Evolutionary conservation across 177 flowering plant species (phyloP), one percentile per base, ranked within the genome.

Genomic region (Vitis hybrid): DNA sequence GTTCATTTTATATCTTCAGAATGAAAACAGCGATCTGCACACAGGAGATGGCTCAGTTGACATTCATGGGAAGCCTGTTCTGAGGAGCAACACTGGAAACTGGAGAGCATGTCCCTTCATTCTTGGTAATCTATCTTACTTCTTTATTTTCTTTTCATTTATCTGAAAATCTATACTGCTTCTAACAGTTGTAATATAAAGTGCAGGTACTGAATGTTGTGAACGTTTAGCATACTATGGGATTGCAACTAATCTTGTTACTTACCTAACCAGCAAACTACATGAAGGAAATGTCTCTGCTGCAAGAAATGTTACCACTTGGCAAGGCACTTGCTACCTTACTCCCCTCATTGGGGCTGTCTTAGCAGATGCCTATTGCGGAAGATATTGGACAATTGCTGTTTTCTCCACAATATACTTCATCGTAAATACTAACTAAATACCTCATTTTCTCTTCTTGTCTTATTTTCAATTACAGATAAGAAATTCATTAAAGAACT

Each of bases 81-180:
- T 85, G 55, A 91, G 86, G 81, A 73, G 66, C 60, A 86, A 86
- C 10, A 92, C 97, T 62, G 98, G 98, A 66, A 90, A 88, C 46
- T 94, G 98, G 98, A 88, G 78, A 83, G 98, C 98, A 40, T 92
- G 98, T 78, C 97, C 94, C 15, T 90, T 90, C 65, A 91, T 91
- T 77, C 75, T 91, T 55, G 87, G 94, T 91, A 70, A 64, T 7
- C 17, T 17, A n/a, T 48, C 9, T 19, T 62, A 50, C 9, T 68
- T 5, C 14, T 30, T 30, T 30, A 14, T 13, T 2, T 57, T 32
- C 2, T 18, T 56, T 54, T 27, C 11, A 27, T 51, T 10, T 17
- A 21, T 67, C 15, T 10, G 24, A 3, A n/a, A 48, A 4, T 58
- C 50, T 2, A 4, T 48, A 32, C 35, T 54, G 11, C 21, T 59